Percentiles rank a stretch among this genome's conserved stretches.
phyloP scores from a whole-genome alignment of 345 rosid species.

The Citrus australasica region DNA sequence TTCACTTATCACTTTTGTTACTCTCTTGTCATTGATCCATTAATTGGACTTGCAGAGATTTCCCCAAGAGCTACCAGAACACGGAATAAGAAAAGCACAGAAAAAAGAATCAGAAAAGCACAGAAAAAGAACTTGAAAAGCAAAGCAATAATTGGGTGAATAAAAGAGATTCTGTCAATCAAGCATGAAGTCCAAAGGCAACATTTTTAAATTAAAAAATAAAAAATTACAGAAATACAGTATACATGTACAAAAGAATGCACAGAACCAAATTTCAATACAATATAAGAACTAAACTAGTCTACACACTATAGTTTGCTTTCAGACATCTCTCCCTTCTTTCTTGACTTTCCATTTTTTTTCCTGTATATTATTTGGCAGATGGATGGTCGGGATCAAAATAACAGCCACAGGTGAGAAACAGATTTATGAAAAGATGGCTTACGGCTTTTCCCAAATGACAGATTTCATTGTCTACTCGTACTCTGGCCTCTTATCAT shows the following conservation, averaged over 20 bases:
- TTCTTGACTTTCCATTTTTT: neutral
- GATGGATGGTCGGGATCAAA: constrained; percentile 18
- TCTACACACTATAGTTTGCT: constrained; percentile 18
- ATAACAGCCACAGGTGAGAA: constrained; percentile 19
- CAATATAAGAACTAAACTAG: constrained; percentile 26
- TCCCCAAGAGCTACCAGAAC: neutral
- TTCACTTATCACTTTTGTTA: neutral
- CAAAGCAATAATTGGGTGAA: neutral
- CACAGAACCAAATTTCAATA: constrained; percentile 28
- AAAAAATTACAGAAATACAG: constrained; percentile 13
- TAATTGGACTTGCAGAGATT: neutral
- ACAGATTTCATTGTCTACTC: neutral
- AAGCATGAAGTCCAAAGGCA: constrained; percentile 6
- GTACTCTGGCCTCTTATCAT: neutral
- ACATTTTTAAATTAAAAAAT: neutral
- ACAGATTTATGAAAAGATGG: constrained; percentile 6
- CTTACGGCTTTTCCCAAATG: constrained; percentile 11
- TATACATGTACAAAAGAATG: constrained; percentile 63
- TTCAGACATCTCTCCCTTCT: neutral
- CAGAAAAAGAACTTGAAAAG: neutral
- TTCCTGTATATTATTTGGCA: constrained; percentile 11
- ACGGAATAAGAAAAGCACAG: neutral
- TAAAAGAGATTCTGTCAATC: neutral
- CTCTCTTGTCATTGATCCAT: neutral
- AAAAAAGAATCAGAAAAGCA: neutral